phyloP scores from a whole-genome alignment of 768 basidiomycete species.

The Trametes sanguinea region DNA sequence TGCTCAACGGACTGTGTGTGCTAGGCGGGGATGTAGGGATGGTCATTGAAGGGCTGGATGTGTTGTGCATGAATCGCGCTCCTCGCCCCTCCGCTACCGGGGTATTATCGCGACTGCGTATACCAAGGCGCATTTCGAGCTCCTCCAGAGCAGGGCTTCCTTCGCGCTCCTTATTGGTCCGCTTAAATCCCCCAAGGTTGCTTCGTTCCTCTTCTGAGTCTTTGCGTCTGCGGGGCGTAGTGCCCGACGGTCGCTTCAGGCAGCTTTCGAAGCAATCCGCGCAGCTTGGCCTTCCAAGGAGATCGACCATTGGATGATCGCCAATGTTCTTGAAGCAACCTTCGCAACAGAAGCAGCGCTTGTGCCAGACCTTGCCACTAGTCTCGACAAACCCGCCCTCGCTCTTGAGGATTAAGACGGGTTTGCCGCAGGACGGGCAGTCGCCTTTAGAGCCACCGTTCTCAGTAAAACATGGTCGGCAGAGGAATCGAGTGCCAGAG shows the following conservation, averaged over 20 bases:
- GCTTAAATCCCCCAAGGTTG: slow-evolving; percentile 49
- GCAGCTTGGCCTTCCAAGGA: slow-evolving; percentile 81
- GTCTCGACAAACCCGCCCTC: slow-evolving; percentile 81
- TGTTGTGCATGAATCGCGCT: slow-evolving; percentile 1
- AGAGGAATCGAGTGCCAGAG: slow-evolving; percentile 56
- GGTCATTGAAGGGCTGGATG: slow-evolving; percentile 15
- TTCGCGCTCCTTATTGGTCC: slow-evolving; percentile 33
- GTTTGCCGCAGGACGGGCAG: slow-evolving; percentile 65
- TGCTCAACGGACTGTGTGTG: slow-evolving; percentile 13
- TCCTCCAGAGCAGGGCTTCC: slow-evolving; percentile 39
- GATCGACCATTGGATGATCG: slow-evolving; percentile 75
- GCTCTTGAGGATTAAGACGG: slow-evolving; percentile 72
- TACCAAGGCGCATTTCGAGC: slow-evolving; percentile 36
- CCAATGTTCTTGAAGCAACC: slow-evolving; percentile 75
- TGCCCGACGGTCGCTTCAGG: slow-evolving; percentile 51
- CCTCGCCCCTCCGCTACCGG: slow-evolving; percentile 17
- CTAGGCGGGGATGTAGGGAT: slow-evolving; percentile 10
- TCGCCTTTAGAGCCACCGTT: slow-evolving; percentile 79
- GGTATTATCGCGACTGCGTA: slow-evolving; percentile 30
- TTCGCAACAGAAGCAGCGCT: slow-evolving; percentile 74
- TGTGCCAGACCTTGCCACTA: slow-evolving; percentile 76
- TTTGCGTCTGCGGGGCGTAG: slow-evolving; percentile 43
- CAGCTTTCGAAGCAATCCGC: slow-evolving; percentile 80
- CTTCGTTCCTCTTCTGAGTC: slow-evolving; percentile 35
- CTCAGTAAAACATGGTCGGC: slow-evolving; percentile 67